Base-by-base conservation (phyloP, 805 yeast species). In the Sugiyamaella qingdaonensis region DNA sequence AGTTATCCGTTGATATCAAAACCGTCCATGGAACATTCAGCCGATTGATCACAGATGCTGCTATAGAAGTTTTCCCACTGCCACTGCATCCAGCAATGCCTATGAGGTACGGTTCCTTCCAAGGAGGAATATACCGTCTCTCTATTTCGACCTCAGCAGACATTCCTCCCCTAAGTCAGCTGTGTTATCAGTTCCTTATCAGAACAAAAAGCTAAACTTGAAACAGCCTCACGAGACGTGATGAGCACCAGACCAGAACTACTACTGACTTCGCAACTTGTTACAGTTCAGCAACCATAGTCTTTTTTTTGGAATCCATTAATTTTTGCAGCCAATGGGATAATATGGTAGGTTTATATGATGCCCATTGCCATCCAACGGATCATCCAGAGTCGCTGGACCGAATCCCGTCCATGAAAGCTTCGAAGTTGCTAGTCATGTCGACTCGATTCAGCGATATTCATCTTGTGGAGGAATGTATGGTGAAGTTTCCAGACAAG, bases 21-120 rank as follows among this genome's bases (percentile, higher is more conserved):
- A 94, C 92, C 0, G 97, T 88, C 97, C 98, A 91, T 0, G 98
- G 98, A 52, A 88, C 70, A 54, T 73, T 73, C 45, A 82, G 74
- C 56, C 84, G 82, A 52, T 85, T 80, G 49, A 91, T 87, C 61
- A 94, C 85, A 58, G 80, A 79, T 36, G 89, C 83, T 0, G 97
- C 94, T 16, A 94, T 88, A 34, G 95, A 85, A 0, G 98, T 92
- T 66, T 92, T 92, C 1, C 99, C 99, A 0, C 96, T 88, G 1
- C 98, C 95, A 13, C 88, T 81, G 24, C 81, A 78, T 1, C 96
- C 95, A 0, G 95, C 95, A 16, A 88, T 78, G n/a, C 95, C 95
- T 58, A 88, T 88, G 48, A 88, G 80, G 61, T 86, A 88, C 0
- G 95, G 95, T 48, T 86, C 84, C 1, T 83, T 81, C 95, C 95